Percentiles rank a stretch among this genome's conserved stretches.
phyloP scores from a whole-genome alignment of 176 grass and related monocot species.

The Guadua angustifolia region DNA sequence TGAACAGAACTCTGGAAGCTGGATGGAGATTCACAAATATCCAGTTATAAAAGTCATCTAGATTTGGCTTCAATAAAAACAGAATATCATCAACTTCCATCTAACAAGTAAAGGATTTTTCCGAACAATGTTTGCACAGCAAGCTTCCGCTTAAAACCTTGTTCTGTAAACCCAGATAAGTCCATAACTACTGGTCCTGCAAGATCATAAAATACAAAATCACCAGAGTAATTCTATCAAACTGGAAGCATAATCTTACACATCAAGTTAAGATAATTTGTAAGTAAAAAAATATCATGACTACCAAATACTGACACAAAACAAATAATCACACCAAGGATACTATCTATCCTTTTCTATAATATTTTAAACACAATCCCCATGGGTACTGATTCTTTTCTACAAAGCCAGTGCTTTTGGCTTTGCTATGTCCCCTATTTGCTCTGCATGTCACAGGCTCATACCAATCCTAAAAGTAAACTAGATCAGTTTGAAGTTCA shows the following conservation, averaged over 20 bases:
- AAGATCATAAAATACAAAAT: slow-evolving; percentile 39
- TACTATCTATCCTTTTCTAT: not conserved
- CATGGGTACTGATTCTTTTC: not conserved
- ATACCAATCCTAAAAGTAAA: slow-evolving; percentile 2
- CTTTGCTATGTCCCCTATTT: not conserved
- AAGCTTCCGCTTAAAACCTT: slow-evolving; percentile 79
- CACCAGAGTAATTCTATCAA: not conserved
- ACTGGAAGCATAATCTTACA: slow-evolving; percentile 10
- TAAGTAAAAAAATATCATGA: slow-evolving; percentile 4
- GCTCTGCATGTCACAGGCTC: not conserved
- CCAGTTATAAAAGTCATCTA: not conserved
- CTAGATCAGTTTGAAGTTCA: not conserved
- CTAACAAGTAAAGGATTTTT: slow-evolving; percentile 86
- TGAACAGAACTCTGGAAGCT: slow-evolving; percentile 94
- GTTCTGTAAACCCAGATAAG: slow-evolving; percentile 75
- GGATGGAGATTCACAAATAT: slow-evolving; percentile 46
- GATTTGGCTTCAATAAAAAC: slow-evolving; percentile 9
- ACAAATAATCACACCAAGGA: not conserved
- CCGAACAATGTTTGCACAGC: slow-evolving; percentile 79
- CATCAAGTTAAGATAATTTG: not conserved
- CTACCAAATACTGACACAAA: not conserved
- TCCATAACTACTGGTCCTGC: slow-evolving; percentile 91
- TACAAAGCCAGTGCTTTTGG: not conserved
- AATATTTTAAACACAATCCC: not conserved
- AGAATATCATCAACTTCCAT: slow-evolving; percentile 54